Conservation (phyloP, 306 rosid species). For the Lagenaria siceraria region DNA sequence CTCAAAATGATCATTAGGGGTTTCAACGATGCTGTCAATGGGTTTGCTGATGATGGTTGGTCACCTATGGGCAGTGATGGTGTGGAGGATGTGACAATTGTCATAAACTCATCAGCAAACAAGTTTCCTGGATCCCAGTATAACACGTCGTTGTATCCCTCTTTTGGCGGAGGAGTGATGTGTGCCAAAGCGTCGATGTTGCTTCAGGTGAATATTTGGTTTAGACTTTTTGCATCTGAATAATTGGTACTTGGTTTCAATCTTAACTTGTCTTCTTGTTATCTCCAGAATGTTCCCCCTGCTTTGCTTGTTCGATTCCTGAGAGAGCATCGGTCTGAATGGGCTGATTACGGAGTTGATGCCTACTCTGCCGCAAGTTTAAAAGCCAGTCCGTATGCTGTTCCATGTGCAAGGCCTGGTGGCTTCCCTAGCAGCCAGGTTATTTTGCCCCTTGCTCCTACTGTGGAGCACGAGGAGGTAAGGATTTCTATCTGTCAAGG, state of each 20-base stretch:
- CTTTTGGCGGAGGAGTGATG: slow-evolving; percentile 82
- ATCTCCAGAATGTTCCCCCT: slow-evolving; percentile 80
- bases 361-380: slow-evolving; percentile 87
- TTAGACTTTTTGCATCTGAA: not conserved
- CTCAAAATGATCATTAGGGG: slow-evolving; percentile 40
- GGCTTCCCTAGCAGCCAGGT: slow-evolving; percentile 84
- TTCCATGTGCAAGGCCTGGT: slow-evolving; percentile 81
- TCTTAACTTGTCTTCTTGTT: not conserved
- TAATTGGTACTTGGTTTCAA: not conserved
- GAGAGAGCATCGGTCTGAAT: slow-evolving; percentile 96
- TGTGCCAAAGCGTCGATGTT: slow-evolving; percentile 98
- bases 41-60: slow-evolving; percentile 92
- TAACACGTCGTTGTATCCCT: slow-evolving; percentile 40
- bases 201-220: slow-evolving; percentile 47
- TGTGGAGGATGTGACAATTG: slow-evolving; percentile 77
- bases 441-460: slow-evolving; percentile 83
- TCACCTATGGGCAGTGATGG: slow-evolving; percentile 75
- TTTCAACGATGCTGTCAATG: slow-evolving; percentile 92
- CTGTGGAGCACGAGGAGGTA: slow-evolving; percentile 95
- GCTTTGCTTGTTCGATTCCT: slow-evolving; percentile 89
- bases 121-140: slow-evolving; percentile 60
- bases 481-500: not conserved
- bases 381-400: slow-evolving; percentile 69
- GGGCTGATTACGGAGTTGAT: slow-evolving; percentile 98
- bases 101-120: slow-evolving; percentile 61